Conservation (phyloP, 139 green algal species). For the Asterochloris sp. region DNA sequence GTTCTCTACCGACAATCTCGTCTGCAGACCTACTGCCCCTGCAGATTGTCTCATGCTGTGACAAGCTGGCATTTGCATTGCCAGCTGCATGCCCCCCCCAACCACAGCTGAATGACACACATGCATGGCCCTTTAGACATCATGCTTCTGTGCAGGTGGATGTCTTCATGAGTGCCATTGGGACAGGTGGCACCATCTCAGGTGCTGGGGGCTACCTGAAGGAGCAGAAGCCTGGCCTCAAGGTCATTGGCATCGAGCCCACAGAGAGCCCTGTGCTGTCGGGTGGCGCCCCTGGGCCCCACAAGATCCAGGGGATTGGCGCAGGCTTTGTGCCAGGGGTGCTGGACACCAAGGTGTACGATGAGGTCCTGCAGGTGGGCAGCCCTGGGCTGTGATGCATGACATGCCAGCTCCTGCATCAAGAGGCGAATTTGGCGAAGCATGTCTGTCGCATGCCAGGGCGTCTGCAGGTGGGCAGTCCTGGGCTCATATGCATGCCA, state of each 20-base stretch:
- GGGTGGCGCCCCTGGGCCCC: slow-evolving; percentile 75
- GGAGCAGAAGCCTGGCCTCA: slow-evolving; percentile 54
- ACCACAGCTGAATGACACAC: no score
- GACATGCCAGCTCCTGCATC: not conserved
- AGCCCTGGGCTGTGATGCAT: not conserved
- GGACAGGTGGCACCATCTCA: slow-evolving; percentile 90
- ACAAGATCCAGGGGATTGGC: slow-evolving; percentile 98
- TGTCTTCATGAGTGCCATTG: slow-evolving; percentile 85
- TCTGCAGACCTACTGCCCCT: not conserved
- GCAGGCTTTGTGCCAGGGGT: slow-evolving; percentile 94
- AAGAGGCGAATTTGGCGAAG: not conserved
- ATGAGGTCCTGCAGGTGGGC: slow-evolving; percentile 81
- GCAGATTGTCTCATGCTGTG: not conserved
- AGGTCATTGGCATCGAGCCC: slow-evolving; percentile 80
- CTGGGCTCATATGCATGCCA: no score
- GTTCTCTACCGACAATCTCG: not conserved
- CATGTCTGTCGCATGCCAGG: not conserved
- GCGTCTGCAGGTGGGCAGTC: not conserved
- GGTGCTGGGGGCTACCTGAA: slow-evolving; percentile 79
- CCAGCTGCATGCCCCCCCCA: not conserved
- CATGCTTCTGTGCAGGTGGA: slow-evolving; percentile 54
- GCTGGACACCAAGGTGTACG: slow-evolving; percentile 74
- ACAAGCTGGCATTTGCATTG: not conserved
- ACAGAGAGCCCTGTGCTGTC: slow-evolving; percentile 55
- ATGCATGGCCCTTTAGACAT: no score